Base-by-base conservation (phyloP, 768 basidiomycete genomes). In the Neoboletus subvelutipes region DNA sequence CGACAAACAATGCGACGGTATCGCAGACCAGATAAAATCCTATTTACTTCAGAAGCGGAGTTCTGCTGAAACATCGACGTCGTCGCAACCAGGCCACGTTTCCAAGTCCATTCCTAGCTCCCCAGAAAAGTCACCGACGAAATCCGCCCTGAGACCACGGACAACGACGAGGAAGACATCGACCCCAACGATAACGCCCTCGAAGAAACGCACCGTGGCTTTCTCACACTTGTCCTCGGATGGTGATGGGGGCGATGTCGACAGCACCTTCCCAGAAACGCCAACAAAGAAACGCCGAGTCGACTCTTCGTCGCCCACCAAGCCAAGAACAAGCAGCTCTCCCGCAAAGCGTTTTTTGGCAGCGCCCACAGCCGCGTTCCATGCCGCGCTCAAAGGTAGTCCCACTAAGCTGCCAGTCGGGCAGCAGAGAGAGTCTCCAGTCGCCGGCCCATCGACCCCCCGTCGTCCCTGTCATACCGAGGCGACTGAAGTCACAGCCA, bases 241-340 rank as follows among this genome's bases (percentile, higher is more conserved):
- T 50, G 59, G 36, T 2, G 29, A 48, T 6, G 33, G 72, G 55
- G 58, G 71, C 64, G 51, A 67, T 54, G 54, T 76, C 64, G 43
- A 74, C 51, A 17, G 68, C 22, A 40, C 70, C 56, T 53, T 76
- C 52, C 76, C 77, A 5, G 69, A 72, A 50, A 76, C 80, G 6
- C 80, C 80, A 0, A 74, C 71, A 34, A 80, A 81, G 58, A 77
- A 69, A 61, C 71, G 71, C 37, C 78, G 71, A 52, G 46, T 70
- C 3, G 71, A 71, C 10, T 47, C 60, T 10, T 50, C 60, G 31
- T 53, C 54, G 2, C 59, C 58, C 4, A 39, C 29, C 28, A 67
- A 68, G 40, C 51, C 57, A 18, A 52, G 57, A 15, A 58, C 59
- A 8, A 60, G 52, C 13, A 45, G 17, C 28, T 66, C 64, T 12